Percentiles rank a stretch among this genome's conserved stretches.
phyloP scores from a whole-genome alignment of 2,329 filamentous ascomycete genomes.

The Pyricularia sp. region DNA sequence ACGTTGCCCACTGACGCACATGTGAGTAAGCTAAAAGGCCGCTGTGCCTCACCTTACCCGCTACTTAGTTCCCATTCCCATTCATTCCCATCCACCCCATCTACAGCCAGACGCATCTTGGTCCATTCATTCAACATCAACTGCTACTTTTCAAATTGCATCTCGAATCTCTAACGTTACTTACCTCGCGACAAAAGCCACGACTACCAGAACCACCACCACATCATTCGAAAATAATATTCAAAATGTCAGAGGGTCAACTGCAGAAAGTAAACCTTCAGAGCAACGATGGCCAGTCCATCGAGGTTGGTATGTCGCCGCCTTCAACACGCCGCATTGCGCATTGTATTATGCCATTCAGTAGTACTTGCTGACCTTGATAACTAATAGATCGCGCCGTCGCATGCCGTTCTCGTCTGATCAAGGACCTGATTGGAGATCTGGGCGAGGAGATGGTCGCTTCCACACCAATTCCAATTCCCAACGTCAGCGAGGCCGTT shows the following conservation, averaged over 20 bases:
- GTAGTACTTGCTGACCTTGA: conserved; percentile 2
- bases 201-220: not conserved
- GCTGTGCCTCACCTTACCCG: not conserved
- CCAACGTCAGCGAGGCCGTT: conserved; percentile 87
- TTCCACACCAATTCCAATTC: conserved; percentile 69
- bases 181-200: not conserved
- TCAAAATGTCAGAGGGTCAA: conserved; percentile 17
- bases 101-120: not conserved
- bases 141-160: not conserved
- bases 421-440: conserved; percentile 98
- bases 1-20: not conserved
- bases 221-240: not conserved
- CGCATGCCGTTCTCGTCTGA: conserved; percentile 81
- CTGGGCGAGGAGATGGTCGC: conserved; percentile 51
- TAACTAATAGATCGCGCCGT: conserved; percentile 55
- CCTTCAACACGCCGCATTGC: not conserved
- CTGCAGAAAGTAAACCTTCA: conserved; percentile 31
- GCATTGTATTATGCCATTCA: not conserved
- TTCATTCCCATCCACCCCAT: not conserved
- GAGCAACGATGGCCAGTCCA: conserved; percentile 36
- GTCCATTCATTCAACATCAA: not conserved
- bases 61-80: not conserved
- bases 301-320: conserved; percentile 21
- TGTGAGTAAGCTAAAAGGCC: not conserved
- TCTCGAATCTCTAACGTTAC: not conserved